phyloP scores from a whole-genome alignment of 2,329 filamentous ascomycete species.

The Colletotrichum sp. region DNA sequence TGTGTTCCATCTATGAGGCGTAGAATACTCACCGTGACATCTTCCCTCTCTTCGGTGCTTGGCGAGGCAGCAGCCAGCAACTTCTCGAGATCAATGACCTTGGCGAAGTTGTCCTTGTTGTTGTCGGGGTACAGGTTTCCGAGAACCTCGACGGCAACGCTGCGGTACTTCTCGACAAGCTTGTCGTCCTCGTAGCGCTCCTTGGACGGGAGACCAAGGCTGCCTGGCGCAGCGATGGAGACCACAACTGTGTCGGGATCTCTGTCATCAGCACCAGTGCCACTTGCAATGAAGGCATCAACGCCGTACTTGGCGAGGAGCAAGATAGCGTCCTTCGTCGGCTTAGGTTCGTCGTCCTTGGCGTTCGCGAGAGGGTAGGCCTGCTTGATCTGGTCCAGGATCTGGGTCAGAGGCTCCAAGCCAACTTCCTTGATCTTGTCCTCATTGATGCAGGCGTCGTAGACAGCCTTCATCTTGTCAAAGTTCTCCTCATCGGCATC shows the following conservation, averaged over 20 bases:
- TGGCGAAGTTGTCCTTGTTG: constrained; percentile 42
- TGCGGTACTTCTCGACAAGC: constrained; percentile 55
- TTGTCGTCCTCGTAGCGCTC: constrained; percentile 64
- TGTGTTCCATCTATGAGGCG: background rate
- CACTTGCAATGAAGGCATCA: constrained; percentile 38
- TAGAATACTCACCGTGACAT: constrained; percentile 54
- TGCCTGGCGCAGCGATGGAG: constrained; percentile 45
- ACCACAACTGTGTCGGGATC: constrained; percentile 42
- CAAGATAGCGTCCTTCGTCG: constrained; percentile 46
- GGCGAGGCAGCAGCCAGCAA: constrained; percentile 65
- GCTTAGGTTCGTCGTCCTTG: constrained; percentile 28
- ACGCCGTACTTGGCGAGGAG: constrained; percentile 52
- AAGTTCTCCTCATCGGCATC: constrained; percentile 67
- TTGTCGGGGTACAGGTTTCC: constrained; percentile 35
- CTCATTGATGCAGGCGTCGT: constrained; percentile 71
- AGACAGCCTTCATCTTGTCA: constrained; percentile 67
- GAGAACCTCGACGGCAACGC: constrained; percentile 27
- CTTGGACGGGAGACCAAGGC: constrained; percentile 66
- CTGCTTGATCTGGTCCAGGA: constrained; percentile 50
- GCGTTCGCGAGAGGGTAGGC: constrained; percentile 22
- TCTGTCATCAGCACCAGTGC: constrained; percentile 47
- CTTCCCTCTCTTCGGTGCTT: constrained; percentile 60
- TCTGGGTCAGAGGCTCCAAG: constrained; percentile 56
- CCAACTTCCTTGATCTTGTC: constrained; percentile 60
- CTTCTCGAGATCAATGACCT: constrained; percentile 62